Evolutionary conservation across 306 rosid genomes (phyloP).

Genomic region (cucumber (Cucumis sativus)): Cucumber_9930_V3 NC_026656.2:3911501-3912000

Average conservation of each 20-base stretch:
- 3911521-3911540: not conserved
- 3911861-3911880: not conserved
- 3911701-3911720: conserved; percentile 6
- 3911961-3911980: not conserved
- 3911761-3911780: not conserved
- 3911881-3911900: not conserved
- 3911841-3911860: not conserved
- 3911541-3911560: not conserved
- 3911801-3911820: conserved; percentile 2
- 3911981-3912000: not conserved
- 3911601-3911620: conserved; percentile 2
- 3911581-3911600: conserved; percentile 5
- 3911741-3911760: conserved; percentile 1
- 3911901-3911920: not conserved
- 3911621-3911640: not conserved
- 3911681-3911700: not conserved
- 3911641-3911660: not conserved
- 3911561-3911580: not conserved
- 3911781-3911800: not conserved
- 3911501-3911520: not conserved
- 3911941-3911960: not conserved
- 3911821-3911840: not conserved
- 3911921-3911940: not conserved
- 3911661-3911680: not conserved
- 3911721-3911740: conserved; percentile 6